phyloP scores from a whole-genome alignment of 176 grass and related monocot genomes.

The Ensete glaucum region DNA sequence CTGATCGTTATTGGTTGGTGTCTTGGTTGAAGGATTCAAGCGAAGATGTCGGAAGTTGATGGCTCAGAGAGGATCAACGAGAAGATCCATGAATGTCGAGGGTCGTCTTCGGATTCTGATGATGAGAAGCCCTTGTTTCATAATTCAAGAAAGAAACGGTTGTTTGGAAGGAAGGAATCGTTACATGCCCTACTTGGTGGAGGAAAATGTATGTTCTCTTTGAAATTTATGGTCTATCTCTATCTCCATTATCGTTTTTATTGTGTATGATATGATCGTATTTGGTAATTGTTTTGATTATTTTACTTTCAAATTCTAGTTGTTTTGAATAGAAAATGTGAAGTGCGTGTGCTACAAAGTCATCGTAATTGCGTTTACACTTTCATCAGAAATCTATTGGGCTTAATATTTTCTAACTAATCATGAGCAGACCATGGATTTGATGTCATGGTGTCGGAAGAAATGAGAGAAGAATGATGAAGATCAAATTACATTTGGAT shows the following conservation, averaged over 20 bases:
- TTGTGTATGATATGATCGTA: too few relatives aligned
- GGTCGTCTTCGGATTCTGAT: constrained; percentile 49
- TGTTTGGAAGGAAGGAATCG: constrained; percentile 47
- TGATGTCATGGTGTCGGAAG: too few relatives aligned
- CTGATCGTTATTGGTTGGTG: neutral
- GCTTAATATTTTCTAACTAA: too few relatives aligned
- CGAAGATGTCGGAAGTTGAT: constrained; percentile 58
- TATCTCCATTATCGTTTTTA: too few relatives aligned
- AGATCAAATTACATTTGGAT: too few relatives aligned
- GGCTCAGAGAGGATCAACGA: constrained; percentile 57
- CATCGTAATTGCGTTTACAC: too few relatives aligned
- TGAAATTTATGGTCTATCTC: neutral
- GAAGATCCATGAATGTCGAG: constrained; percentile 52
- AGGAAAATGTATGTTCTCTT: constrained; percentile 40
- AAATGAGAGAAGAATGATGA: too few relatives aligned
- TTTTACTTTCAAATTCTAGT: neutral
- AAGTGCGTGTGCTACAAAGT: neutral
- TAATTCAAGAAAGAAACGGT: constrained; percentile 35
- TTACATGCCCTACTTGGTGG: constrained; percentile 60
- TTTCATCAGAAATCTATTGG: too few relatives aligned
- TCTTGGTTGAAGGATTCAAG: neutral
- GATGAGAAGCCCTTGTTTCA: constrained; percentile 34
- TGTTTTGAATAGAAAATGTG: neutral
- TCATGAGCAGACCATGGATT: too few relatives aligned
- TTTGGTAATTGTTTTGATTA: too few relatives aligned